Evolutionary conservation across 164 flowering plant genomes (phyloP), one percentile per base, ranked within the genome.

Genomic region (Nymphaea colorata): DNA sequence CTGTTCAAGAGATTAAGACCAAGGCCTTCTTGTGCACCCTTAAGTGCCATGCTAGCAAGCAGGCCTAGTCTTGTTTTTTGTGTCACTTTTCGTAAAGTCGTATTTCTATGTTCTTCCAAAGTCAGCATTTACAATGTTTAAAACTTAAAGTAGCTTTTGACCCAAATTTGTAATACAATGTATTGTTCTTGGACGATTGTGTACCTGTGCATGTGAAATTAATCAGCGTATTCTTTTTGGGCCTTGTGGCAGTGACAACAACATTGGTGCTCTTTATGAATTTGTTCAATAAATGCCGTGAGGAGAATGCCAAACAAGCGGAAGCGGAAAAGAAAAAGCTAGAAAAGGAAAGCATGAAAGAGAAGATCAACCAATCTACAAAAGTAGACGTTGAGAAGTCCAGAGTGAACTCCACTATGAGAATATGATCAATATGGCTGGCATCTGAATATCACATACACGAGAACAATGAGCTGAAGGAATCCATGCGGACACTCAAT

Each of bases 311-410:
- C 64, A 89, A 81, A 71, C 86, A 67, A 72, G 96, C 90, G 64
- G 97, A 95, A 61, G 94, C 87, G 62, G 98, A 92, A 71, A 95
- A 79, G 82, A 92, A 85, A 82, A 90, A 83, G 76, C 16, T 86
- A 68, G 97, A 95, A 66, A 95, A 88, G 76, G 98, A 95, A 82
- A 88, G 90, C 67, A 73, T 82, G 78, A 90, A 87, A 79, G 96
- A 93, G 45, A 75, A 77, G 62, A 72, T 85, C 64, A 82, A 76
- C 72, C 64, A 76, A 70, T 73, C 86, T 42, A 72, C 85, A 4
- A 72, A 47, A 82, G 65, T 77, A 82, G 79, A 74, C 65, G 84
- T 82, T 51, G 42, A 61, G 41, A 61, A 76, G 64, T 63, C 55
- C 44, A 66, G 81, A 75, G 64, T 17, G 42, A 41, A 65, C 53